phyloP scores from a whole-genome alignment of 352 stramenopile species.

The Phytopythium boreale region DNA sequence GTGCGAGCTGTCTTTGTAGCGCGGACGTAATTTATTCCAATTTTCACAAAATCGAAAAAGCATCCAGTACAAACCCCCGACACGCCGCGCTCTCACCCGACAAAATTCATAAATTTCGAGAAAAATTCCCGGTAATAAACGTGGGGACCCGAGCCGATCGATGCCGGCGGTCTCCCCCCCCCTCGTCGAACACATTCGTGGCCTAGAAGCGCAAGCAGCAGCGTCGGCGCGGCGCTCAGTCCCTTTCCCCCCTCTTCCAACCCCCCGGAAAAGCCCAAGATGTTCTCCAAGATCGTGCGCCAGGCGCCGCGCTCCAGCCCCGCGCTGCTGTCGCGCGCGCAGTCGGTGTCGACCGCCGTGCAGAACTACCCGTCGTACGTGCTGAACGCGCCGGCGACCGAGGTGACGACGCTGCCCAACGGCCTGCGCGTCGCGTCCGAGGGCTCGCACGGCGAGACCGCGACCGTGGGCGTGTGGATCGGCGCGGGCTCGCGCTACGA shows the following conservation, averaged over 20 bases:
- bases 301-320: slow-evolving; percentile 22
- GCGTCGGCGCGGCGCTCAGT: slow-evolving; percentile 1
- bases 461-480: slow-evolving; percentile 98
- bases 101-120: not conserved
- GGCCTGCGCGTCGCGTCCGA: slow-evolving; percentile 98
- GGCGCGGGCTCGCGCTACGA: slow-evolving; percentile 97
- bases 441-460: slow-evolving; percentile 95
- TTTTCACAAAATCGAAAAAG: not conserved
- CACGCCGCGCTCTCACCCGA: not conserved
- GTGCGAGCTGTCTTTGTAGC: slow-evolving; percentile 3
- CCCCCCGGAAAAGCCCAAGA: slow-evolving; percentile 15
- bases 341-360: slow-evolving; percentile 64
- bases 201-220: slow-evolving; percentile 22
- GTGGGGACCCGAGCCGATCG: slow-evolving; percentile 18
- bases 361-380: slow-evolving; percentile 88
- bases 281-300: slow-evolving; percentile 71
- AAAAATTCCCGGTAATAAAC: slow-evolving; percentile 19
- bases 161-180: slow-evolving; percentile 15
- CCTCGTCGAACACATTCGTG: slow-evolving; percentile 23
- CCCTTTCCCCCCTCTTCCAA: slow-evolving; percentile 1
- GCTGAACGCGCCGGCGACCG: slow-evolving; percentile 92
- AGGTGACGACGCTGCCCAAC: slow-evolving; percentile 96
- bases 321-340: slow-evolving; percentile 52
- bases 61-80: not conserved
- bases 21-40: no score